Conservation (phyloP, 2,329 filamentous ascomycete species). For the Zymoseptoria crescenta region DNA sequence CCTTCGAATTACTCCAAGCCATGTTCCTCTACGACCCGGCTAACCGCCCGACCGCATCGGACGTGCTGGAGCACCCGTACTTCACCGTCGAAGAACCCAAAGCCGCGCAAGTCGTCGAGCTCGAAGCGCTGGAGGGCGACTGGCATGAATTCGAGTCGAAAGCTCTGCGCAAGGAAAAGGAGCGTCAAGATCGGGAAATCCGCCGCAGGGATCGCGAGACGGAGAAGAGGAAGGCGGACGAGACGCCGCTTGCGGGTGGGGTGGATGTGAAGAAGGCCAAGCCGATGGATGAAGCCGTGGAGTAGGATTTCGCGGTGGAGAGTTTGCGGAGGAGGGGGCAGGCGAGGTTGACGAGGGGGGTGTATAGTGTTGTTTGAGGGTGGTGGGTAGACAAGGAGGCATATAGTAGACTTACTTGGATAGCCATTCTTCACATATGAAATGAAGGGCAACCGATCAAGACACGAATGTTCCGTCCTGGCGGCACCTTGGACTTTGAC, state of each 20-base stretch:
- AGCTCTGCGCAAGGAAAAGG: slow-evolving; percentile 81
- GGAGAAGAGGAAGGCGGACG: slow-evolving; percentile 29
- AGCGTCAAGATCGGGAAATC: slow-evolving; percentile 55
- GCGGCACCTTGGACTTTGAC: not conserved
- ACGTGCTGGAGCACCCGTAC: slow-evolving; percentile 81
- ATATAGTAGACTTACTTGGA: not conserved
- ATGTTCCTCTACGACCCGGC: slow-evolving; percentile 89
- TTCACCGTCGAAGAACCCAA: slow-evolving; percentile 75
- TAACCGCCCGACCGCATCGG: slow-evolving; percentile 72
- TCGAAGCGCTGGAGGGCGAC: slow-evolving; percentile 77
- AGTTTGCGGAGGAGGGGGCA: not conserved
- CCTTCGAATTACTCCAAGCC: slow-evolving; percentile 69
- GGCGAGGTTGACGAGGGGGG: not conserved
- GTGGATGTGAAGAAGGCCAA: slow-evolving; percentile 18
- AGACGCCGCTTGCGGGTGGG: slow-evolving; percentile 7
- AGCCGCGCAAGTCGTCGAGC: slow-evolving; percentile 70
- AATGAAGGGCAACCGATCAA: not conserved
- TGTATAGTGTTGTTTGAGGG: not conserved
- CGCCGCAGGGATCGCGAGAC: slow-evolving; percentile 39
- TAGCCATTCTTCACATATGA: not conserved
- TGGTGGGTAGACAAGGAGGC: not conserved
- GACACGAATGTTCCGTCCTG: not conserved
- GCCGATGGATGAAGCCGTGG: slow-evolving; percentile 12
- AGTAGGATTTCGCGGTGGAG: not conserved
- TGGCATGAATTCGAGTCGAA: slow-evolving; percentile 99